These are phyloP conservation scores for Plasmodium relictum DNA, from an alignment of 169 alveolate species.

Conservation along the genomic window DNA sequence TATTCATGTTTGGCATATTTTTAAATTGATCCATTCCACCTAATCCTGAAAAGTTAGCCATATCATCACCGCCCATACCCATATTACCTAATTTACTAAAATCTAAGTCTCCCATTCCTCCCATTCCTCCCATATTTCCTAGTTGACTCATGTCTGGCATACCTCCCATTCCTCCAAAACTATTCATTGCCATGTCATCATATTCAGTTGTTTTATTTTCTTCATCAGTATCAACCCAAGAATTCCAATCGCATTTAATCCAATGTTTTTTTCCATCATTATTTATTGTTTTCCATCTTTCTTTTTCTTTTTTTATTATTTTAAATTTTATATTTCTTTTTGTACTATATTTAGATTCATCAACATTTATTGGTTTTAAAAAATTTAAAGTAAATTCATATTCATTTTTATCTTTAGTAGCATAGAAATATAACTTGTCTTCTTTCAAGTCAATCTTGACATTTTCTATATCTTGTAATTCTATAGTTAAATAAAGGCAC, in stretches of 20 bases:
- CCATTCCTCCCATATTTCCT: constrained; percentile 79
- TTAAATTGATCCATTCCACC: constrained; percentile 77
- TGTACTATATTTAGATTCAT: constrained; percentile 78
- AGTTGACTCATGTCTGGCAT: constrained; percentile 70
- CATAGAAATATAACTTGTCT: constrained; percentile 78
- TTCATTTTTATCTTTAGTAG: constrained; percentile 82
- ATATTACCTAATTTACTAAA: constrained; percentile 73
- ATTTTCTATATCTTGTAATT: constrained; percentile 79
- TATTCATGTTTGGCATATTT: constrained; percentile 73
- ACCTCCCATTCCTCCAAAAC: constrained; percentile 80
- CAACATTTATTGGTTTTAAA: constrained; percentile 85
- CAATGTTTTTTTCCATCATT: constrained; percentile 87
- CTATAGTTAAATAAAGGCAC: constrained; percentile 83
- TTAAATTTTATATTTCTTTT: constrained; percentile 82
- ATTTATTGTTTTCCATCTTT: constrained; percentile 86
- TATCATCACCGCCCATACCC: constrained; percentile 75
- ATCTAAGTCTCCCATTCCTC: constrained; percentile 79
- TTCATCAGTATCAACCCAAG: constrained; percentile 88
- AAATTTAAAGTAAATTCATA: constrained; percentile 82
- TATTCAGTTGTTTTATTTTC: constrained; percentile 79
- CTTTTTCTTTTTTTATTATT: constrained; percentile 83
- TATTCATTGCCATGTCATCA: constrained; percentile 85
- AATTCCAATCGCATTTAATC: constrained; percentile 87
- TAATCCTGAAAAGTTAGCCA: constrained; percentile 68
- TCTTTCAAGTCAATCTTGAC: constrained; percentile 79